Percentiles rank a stretch among this genome's conserved stretches.
These are phyloP conservation scores for Ciborinia camelliae DNA, from an alignment of 2,329 filamentous ascomycete species.

Conservation along the genomic window DNA sequence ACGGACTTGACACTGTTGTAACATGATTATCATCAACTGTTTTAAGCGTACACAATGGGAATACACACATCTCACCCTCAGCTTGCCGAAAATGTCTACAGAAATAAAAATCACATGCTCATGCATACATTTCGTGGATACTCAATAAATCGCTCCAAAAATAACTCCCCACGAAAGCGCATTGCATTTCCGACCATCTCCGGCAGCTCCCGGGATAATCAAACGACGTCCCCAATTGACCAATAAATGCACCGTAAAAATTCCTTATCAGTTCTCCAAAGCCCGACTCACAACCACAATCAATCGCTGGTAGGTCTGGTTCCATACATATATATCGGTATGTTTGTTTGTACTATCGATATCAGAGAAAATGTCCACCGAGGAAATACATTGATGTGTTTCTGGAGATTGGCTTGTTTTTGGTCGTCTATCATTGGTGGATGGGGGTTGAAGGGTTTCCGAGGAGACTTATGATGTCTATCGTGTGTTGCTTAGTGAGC, in stretches of 20 bases:
- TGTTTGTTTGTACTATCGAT: background rate
- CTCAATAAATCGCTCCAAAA: background rate
- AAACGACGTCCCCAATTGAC: background rate
- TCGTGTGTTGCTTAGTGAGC: background rate
- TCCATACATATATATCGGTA: too few relatives aligned
- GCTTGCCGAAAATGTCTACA: too few relatives aligned
- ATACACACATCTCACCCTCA: too few relatives aligned
- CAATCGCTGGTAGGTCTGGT: too few relatives aligned
- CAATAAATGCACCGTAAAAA: background rate
- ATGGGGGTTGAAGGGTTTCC: background rate
- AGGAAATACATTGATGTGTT: background rate
- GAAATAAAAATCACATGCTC: too few relatives aligned
- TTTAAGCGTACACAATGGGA: too few relatives aligned
- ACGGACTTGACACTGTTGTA: too few relatives aligned
- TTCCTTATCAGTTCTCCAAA: background rate
- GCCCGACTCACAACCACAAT: too few relatives aligned
- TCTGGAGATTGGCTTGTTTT: background rate
- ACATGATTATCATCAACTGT: too few relatives aligned
- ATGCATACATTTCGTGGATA: too few relatives aligned
- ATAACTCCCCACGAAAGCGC: background rate
- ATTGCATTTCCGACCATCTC: conserved; percentile 11
- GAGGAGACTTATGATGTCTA: background rate
- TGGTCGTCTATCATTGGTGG: background rate
- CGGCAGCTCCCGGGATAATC: background rate
- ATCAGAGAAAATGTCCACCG: background rate